Conservation (phyloP, 2,329 filamentous ascomycete species). For the Diaporthe longicolla region DNA sequence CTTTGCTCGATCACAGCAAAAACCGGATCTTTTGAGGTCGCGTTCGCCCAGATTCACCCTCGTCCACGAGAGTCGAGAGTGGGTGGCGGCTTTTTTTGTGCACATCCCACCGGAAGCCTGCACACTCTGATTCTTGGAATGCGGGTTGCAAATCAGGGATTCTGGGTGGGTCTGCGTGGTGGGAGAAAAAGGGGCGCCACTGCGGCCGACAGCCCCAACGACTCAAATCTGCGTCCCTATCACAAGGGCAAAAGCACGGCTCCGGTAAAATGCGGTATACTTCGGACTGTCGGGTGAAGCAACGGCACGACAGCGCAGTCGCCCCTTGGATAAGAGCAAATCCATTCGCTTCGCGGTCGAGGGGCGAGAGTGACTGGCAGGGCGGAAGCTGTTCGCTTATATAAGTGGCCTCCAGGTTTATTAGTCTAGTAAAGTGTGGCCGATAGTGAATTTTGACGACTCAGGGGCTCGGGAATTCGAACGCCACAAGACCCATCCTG, state of each 20-base stretch:
- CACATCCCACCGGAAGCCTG: constrained; percentile 18
- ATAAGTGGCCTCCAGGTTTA: constrained; percentile 14
- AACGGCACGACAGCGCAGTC: not conserved
- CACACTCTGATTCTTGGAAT: constrained; percentile 7
- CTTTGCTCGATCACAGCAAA: not conserved
- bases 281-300: not conserved
- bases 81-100: not conserved
- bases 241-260: not conserved
- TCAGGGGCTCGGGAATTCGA: constrained; percentile 32
- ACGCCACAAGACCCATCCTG: constrained; percentile 15
- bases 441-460: constrained; percentile 24
- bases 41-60: constrained; percentile 11
- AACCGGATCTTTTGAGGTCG: not conserved
- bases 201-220: constrained; percentile 8
- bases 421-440: not conserved
- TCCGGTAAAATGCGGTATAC: constrained; percentile 5
- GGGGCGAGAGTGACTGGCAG: not conserved
- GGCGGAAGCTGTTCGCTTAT: constrained; percentile 9
- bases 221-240: constrained; percentile 15
- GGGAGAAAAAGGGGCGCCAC: constrained; percentile 30
- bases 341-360: constrained; percentile 5
- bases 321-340: not conserved
- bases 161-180: constrained; percentile 22
- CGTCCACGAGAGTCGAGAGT: not conserved
- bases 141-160: constrained; percentile 29